Conservation (phyloP, 177 flowering plant genomes). For the Telopea speciosissima region DNA sequence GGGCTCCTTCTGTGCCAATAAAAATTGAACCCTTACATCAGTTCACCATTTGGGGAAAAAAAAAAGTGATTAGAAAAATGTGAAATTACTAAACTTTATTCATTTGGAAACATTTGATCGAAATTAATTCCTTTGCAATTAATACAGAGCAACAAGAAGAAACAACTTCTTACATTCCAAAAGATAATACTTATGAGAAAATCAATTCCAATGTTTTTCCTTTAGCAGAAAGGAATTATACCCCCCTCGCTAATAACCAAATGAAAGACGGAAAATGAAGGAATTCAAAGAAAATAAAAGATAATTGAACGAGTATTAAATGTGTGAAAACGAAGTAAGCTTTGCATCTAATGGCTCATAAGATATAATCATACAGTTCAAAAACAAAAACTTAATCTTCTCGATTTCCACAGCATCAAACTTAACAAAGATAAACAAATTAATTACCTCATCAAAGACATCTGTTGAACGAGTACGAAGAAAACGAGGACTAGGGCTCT, state of each 20-base stretch:
- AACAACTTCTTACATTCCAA: not conserved
- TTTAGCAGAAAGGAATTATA: not conserved
- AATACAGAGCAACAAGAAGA: too few relatives aligned
- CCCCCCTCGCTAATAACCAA: too few relatives aligned
- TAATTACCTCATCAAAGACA: slow-evolving; percentile 27
- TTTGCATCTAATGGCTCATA: not conserved
- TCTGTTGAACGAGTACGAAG: slow-evolving; percentile 34
- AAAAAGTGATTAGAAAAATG: not conserved
- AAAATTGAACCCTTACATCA: slow-evolving; percentile 6
- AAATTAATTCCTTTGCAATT: not conserved
- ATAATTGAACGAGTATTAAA: too few relatives aligned
- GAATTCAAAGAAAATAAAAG: not conserved
- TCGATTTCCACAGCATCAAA: not conserved
- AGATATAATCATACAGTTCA: not conserved
- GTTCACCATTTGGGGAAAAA: not conserved
- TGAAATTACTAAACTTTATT: not conserved
- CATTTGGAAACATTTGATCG: not conserved
- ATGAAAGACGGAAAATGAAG: not conserved
- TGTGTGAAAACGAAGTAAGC: not conserved
- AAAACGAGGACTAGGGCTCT: slow-evolving; percentile 28
- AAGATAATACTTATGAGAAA: not conserved
- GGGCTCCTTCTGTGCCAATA: slow-evolving; percentile 32
- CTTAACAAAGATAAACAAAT: not conserved
- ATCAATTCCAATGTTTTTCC: not conserved
- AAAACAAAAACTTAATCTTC: not conserved